A percentile compares a stretch with the other conserved stretches of the same genome.
These are phyloP conservation scores for Remersonia thermophila DNA, from an alignment of 2,329 filamentous ascomycete species.

Conservation along the genomic window DNA sequence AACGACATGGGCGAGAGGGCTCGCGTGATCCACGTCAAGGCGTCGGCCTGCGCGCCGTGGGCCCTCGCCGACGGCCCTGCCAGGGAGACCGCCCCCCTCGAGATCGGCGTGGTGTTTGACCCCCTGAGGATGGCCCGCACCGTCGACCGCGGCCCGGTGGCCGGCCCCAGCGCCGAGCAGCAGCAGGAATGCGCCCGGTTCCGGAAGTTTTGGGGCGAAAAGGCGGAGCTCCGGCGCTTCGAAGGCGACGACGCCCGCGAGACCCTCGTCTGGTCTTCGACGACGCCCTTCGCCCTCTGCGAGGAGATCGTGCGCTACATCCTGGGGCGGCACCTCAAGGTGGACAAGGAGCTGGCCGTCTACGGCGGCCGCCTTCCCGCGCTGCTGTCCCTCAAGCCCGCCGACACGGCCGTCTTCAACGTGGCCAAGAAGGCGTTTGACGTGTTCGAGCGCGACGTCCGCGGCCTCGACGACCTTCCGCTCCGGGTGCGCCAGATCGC, in stretches of 20 bases:
- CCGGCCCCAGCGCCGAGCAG: constrained; percentile 49
- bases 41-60: constrained; percentile 32
- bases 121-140: constrained; percentile 58
- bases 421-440: constrained; percentile 57
- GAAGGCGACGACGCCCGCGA: constrained; percentile 91
- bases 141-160: constrained; percentile 74
- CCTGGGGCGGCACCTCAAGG: constrained; percentile 55
- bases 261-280: constrained; percentile 72
- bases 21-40: constrained; percentile 50
- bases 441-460: constrained; percentile 63
- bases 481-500: constrained; percentile 74
- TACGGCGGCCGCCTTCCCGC: constrained; percentile 39
- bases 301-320: constrained; percentile 69
- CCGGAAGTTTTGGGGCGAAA: constrained; percentile 88
- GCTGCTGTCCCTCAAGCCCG: constrained; percentile 32
- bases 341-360: constrained; percentile 36
- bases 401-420: constrained; percentile 51
- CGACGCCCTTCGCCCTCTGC: constrained; percentile 51
- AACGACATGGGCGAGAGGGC: constrained; percentile 65
- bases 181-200: constrained; percentile 73
- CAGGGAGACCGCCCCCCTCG: constrained; percentile 24
- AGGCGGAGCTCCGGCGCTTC: constrained; percentile 84
- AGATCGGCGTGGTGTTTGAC: constrained; percentile 61
- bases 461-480: constrained; percentile 69
- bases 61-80: constrained; percentile 28